phyloP scores from a whole-genome alignment of 345 rosid genomes.

The Arabidopsis arenosa region DNA sequence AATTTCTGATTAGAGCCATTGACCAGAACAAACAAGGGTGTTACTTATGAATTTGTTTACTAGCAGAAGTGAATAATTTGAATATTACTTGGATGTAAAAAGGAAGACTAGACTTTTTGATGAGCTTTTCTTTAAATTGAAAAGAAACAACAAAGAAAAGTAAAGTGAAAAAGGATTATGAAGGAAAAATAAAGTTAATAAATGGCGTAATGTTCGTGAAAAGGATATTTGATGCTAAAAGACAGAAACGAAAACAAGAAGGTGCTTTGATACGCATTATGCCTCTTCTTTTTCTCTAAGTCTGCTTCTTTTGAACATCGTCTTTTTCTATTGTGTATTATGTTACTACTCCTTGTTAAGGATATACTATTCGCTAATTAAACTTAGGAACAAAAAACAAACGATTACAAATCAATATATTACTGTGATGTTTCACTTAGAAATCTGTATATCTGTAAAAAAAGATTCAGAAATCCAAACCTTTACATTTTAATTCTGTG shows the following conservation, averaged over 20 bases:
- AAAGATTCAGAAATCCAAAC: background rate
- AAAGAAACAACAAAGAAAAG: background rate
- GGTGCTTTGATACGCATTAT: slow-evolving; percentile 15
- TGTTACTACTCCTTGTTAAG: background rate
- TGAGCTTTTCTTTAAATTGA: background rate
- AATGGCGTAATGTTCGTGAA: slow-evolving; percentile 17
- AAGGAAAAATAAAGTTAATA: slow-evolving; percentile 1
- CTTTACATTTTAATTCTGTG: background rate
- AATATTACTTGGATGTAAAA: background rate
- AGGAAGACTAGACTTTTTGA: slow-evolving; percentile 5
- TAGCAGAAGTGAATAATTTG: background rate
- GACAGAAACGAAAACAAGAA: slow-evolving; percentile 16
- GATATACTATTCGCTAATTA: background rate
- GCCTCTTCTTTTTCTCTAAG: background rate
- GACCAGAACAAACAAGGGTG: background rate
- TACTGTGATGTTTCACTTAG: background rate
- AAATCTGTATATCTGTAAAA: background rate
- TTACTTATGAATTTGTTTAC: too few species aligned
- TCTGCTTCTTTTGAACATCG: slow-evolving; percentile 14
- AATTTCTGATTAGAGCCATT: background rate
- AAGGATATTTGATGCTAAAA: background rate
- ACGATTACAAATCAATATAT: background rate
- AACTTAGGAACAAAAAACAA: background rate
- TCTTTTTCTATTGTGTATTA: background rate
- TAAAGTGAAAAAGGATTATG: slow-evolving; percentile 4